These are phyloP conservation scores for Yamadazyma atlantica DNA, from an alignment of 1,139 yeast species.

Conservation along the genomic window DNA sequence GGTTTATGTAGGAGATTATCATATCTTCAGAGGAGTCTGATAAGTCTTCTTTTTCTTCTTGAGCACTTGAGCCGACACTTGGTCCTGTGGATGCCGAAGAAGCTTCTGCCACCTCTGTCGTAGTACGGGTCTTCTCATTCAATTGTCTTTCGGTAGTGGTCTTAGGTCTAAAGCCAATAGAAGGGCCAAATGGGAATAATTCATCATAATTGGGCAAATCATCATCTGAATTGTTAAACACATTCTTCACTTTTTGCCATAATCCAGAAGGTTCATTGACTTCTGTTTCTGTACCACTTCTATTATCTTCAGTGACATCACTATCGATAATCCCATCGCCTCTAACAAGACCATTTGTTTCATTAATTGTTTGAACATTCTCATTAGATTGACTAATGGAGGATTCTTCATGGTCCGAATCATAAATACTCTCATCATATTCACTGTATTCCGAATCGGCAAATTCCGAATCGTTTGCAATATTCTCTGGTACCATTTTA, in stretches of 20 bases:
- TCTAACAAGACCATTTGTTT: too few species aligned
- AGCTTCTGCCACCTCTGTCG: neutral
- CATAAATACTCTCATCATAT: conserved; percentile 20
- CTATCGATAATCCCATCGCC: neutral
- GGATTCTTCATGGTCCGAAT: neutral
- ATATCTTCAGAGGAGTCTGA: conserved; percentile 55
- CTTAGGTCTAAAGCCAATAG: conserved; percentile 33
- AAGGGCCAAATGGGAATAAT: conserved; percentile 66
- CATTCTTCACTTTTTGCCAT: conserved; percentile 66
- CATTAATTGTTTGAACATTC: too few species aligned
- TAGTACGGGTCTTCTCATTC: conserved; percentile 19
- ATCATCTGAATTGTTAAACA: conserved; percentile 44
- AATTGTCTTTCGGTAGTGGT: conserved; percentile 35
- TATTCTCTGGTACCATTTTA: conserved; percentile 31
- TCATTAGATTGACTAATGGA: too few species aligned
- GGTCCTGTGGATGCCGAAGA: conserved; percentile 16
- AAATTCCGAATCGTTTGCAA: conserved; percentile 32
- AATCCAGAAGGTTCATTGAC: conserved; percentile 28
- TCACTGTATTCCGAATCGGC: conserved; percentile 45
- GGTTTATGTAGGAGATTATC: conserved; percentile 55
- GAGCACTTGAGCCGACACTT: too few species aligned
- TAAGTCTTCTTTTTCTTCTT: conserved; percentile 13
- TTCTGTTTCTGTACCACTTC: conserved; percentile 7
- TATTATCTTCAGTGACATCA: conserved; percentile 5
- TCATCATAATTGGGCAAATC: conserved; percentile 80